Evolutionary conservation across 495 filamentous ascomycete species (phyloP), one percentile per base, ranked within the genome.

Genomic region (Hyphodiscus hymeniophilus): DNA sequence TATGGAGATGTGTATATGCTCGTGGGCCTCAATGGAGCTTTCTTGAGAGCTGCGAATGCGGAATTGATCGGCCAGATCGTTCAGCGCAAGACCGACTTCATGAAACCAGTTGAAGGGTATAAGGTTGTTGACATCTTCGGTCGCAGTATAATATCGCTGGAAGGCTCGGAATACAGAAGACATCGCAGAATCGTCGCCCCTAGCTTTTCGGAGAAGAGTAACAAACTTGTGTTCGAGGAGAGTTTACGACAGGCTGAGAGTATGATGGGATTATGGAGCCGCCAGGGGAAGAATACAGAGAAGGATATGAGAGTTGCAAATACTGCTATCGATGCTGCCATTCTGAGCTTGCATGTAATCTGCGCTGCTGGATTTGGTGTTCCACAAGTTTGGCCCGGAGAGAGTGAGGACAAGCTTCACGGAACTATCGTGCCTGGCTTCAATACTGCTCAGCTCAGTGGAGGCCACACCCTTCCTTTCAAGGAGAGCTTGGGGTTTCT

Each of bases 121-220:
- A 55, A 39, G 0, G 60, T 75, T 17, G 60, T 87, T 16, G 65
- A 71, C 31, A 68, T 85, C 34, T 87, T 76, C 57, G 84, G 84
- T 28, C 61, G 64, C 6, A 85, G 79, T 59, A 72, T 88, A 3
- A 65, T 88, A 22, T 76, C 73, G 0, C 73, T 78, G 6, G 82
- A 86, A 56, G 82, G 80, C 15, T 52, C 67, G 13, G 39, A 66
- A 7, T 88, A 84, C 84, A 69, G 78, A 40, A 68, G 74, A 60
- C 84, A 88, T 59, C 73, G 82, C 35, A 85, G 81, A 62, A 74
- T 83, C 23, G 82, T 80, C 0, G 74, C 75, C 26, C 77, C 80
- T 11, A 75, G 74, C 17, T 88, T 88, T 57, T 77, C 77, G 30
- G 84, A 87, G 66, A 81, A 72, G 65, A 86, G 85, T 62, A 83